These are phyloP conservation scores for Emergomyces orientalis DNA, from an alignment of 2,329 filamentous ascomycete genomes.

Conservation along the genomic window DNA sequence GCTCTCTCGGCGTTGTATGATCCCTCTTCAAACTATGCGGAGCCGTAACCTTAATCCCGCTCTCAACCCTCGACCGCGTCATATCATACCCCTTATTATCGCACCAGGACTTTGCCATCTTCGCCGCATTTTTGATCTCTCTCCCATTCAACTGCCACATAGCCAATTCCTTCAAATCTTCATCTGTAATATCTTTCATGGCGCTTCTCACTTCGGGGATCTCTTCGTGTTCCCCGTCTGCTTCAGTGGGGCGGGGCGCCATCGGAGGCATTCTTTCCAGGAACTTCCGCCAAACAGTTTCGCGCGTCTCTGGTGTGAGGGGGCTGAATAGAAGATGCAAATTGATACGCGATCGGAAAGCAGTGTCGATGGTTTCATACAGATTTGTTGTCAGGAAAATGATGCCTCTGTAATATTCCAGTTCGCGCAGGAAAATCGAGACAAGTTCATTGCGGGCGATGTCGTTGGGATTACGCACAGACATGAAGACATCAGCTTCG, in stretches of 20 bases:
- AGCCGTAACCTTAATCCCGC: slow-evolving; percentile 40
- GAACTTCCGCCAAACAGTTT: slow-evolving; percentile 42
- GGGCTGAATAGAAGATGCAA: slow-evolving; percentile 40
- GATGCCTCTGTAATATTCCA: slow-evolving; percentile 23
- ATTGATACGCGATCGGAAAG: slow-evolving; percentile 39
- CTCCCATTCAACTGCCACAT: slow-evolving; percentile 38
- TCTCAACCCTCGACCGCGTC: slow-evolving; percentile 37
- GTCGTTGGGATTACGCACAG: slow-evolving; percentile 12
- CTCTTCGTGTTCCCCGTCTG: neutral
- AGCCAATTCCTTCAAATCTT: slow-evolving; percentile 34
- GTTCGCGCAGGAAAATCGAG: slow-evolving; percentile 17
- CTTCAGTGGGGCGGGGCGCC: slow-evolving; percentile 23
- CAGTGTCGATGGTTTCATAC: slow-evolving; percentile 25
- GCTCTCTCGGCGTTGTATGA: slow-evolving; percentile 5
- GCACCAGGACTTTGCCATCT: slow-evolving; percentile 42
- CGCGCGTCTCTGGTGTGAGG: slow-evolving; percentile 32
- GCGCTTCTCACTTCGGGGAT: neutral
- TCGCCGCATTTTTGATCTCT: slow-evolving; percentile 42
- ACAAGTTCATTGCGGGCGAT: slow-evolving; percentile 19
- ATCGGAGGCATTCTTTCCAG: slow-evolving; percentile 17
- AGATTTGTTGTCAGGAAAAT: slow-evolving; percentile 28
- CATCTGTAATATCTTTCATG: slow-evolving; percentile 13
- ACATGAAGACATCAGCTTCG: slow-evolving; percentile 32
- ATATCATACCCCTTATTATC: slow-evolving; percentile 37
- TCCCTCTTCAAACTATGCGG: slow-evolving; percentile 22